These are phyloP conservation scores for Thielaviopsis punctulata DNA, from an alignment of 2,329 filamentous ascomycete species.

Conservation along the genomic window DNA sequence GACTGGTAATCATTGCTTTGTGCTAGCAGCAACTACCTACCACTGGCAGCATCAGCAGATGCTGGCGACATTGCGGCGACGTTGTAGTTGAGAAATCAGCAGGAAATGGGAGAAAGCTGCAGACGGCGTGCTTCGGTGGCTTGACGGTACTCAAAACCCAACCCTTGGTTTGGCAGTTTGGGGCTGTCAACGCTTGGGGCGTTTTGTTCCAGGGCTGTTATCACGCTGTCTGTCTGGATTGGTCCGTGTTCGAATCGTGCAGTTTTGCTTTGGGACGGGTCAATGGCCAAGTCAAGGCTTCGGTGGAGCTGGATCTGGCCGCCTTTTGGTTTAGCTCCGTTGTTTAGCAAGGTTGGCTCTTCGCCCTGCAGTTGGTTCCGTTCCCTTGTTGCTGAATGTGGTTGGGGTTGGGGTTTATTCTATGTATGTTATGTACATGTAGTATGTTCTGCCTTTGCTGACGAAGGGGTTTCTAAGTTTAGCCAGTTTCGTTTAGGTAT, in stretches of 20 bases:
- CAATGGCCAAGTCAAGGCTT: neutral
- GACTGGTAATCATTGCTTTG: neutral
- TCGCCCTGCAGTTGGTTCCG: neutral
- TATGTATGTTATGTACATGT: too few relatives aligned
- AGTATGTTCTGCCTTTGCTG: too few relatives aligned
- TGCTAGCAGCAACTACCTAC: neutral
- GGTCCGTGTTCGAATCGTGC: neutral
- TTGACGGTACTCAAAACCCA: neutral
- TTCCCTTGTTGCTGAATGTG: neutral
- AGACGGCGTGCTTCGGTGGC: neutral
- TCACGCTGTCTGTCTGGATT: neutral
- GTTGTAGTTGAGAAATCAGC: neutral
- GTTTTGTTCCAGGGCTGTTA: neutral
- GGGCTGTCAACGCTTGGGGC: neutral
- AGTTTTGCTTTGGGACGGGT: neutral
- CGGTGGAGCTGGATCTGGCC: neutral
- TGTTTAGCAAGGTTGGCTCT: neutral
- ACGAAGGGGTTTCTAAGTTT: too few relatives aligned
- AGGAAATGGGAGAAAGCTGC: neutral
- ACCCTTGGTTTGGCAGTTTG: neutral
- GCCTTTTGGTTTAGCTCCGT: neutral
- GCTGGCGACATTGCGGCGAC: conserved; percentile 5
- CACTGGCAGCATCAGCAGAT: conserved; percentile 4
- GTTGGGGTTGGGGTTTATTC: neutral
- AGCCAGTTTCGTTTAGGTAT: neutral